Conservation (phyloP, 2,329 filamentous ascomycete genomes). For the Colletotrichum sp. region DNA sequence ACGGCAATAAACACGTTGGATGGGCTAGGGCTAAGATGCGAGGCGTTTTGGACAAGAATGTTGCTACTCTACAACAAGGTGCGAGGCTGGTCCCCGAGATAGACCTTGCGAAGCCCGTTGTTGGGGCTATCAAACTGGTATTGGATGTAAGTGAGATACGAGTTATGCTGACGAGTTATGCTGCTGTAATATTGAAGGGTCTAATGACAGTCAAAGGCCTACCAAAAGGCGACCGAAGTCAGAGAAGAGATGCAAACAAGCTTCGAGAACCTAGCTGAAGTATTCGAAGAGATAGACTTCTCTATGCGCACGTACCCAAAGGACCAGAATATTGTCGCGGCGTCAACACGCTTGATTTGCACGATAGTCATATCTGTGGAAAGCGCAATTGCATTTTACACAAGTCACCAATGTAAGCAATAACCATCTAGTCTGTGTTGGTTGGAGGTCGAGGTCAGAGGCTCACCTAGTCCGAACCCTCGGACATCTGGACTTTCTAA, state of each 20-base stretch:
- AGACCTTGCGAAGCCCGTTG: not conserved
- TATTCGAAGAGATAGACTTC: not conserved
- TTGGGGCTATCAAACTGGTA: not conserved
- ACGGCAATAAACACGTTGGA: not conserved
- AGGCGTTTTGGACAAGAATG: not conserved
- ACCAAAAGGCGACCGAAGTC: not conserved
- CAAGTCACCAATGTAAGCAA: not conserved
- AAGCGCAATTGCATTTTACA: not conserved
- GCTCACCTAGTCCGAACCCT: no score
- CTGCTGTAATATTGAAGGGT: no score
- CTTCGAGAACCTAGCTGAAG: not conserved
- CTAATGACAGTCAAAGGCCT: not conserved
- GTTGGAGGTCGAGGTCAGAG: no score
- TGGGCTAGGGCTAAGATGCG: not conserved
- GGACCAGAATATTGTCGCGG: not conserved
- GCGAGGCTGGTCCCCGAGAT: not conserved
- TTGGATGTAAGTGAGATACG: no score
- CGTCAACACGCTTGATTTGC: not conserved
- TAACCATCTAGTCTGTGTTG: no score
- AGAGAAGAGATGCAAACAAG: not conserved
- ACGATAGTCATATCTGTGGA: not conserved
- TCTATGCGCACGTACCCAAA: not conserved
- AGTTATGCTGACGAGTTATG: no score
- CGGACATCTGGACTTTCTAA: accelerated
- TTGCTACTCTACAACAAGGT: not conserved